Conservation (phyloP, 768 basidiomycete species). For the Multifurca ochricompacta region DNA sequence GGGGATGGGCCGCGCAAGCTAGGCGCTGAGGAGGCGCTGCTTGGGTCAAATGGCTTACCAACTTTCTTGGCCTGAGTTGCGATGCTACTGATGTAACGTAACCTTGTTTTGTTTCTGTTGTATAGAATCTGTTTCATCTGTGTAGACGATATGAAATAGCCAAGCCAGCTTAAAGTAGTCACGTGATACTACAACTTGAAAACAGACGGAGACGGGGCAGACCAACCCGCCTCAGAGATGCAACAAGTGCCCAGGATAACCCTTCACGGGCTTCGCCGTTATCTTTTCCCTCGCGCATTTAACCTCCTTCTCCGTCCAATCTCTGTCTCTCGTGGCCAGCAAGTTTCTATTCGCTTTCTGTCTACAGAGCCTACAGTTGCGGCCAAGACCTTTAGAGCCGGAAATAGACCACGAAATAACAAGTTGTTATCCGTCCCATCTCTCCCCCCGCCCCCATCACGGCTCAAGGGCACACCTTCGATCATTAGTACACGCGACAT, state of each 20-base stretch:
- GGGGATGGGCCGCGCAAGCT: constrained; percentile 86
- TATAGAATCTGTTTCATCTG: neutral
- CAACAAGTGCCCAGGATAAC: neutral
- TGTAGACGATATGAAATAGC: neutral
- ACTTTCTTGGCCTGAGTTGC: constrained; percentile 35
- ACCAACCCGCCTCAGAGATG: constrained; percentile 8
- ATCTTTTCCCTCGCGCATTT: neutral
- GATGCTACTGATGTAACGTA: neutral
- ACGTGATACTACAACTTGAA: neutral
- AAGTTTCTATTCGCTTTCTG: neutral
- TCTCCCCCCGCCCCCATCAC: neutral
- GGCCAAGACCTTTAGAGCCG: neutral
- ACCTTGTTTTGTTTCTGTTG: neutral
- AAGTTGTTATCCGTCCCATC: neutral
- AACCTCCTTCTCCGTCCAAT: neutral
- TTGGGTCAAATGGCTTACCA: constrained; percentile 66
- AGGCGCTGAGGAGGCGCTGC: constrained; percentile 50
- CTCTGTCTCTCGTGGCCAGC: neutral
- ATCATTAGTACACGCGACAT: constrained; percentile 8
- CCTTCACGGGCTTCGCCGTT: neutral
- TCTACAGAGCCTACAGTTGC: neutral
- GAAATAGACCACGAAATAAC: neutral
- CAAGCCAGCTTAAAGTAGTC: no score
- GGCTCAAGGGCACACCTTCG: neutral
- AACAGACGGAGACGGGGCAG: no score